Evolutionary conservation across 106 monocot species (phyloP), one percentile per base, ranked within the genome.

Genomic region (Phalaenopsis equestris): DNA sequence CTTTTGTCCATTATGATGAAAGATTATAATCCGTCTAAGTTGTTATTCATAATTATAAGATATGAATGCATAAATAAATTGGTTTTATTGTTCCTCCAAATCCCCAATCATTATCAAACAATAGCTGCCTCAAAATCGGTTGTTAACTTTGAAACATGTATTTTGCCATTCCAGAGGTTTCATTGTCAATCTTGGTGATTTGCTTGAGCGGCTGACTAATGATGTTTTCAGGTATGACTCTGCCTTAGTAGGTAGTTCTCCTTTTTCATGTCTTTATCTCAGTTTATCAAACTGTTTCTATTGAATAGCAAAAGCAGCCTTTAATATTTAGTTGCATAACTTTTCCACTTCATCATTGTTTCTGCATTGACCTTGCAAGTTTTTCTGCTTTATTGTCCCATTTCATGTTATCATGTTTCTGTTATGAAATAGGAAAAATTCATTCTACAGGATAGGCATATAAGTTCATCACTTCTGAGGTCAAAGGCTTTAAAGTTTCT

Each of bases 171-270:
- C 7, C 92, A 96, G 96, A 79, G 93, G 83, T 15, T 92, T 96
- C 76, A 88, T 96, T 45, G 90, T 96, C 49, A 96, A 96, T 88
- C 85, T 96, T 79, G 96, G 96, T 36, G 96, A 96, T 78, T 90
- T 96, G 96, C 93, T 96, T 67, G 96, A 96, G 77, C 85, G 93
- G 30, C 94, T 93, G 96, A 96, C 91, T 77, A 96, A 96, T 84
- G 75, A 90, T 23, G 80, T 89, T 72, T 96, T 94, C 91, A 93
- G 93, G 96, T 94, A 72, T 36, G 39, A 72, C 38, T 64, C 23
- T 21, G 4, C 61, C 21, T 21, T 21, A 21, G 5, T 5, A 21
- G 61, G 23, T 23, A 21, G 19, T 64, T 64, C 23, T 64, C 61
- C 61, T n/a, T 64, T 21, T 64, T 64, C 7, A 64, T 21, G 3